Evolutionary conservation across 306 rosid genomes (phyloP).

Genomic region (Cicer cuneatum): DNA sequence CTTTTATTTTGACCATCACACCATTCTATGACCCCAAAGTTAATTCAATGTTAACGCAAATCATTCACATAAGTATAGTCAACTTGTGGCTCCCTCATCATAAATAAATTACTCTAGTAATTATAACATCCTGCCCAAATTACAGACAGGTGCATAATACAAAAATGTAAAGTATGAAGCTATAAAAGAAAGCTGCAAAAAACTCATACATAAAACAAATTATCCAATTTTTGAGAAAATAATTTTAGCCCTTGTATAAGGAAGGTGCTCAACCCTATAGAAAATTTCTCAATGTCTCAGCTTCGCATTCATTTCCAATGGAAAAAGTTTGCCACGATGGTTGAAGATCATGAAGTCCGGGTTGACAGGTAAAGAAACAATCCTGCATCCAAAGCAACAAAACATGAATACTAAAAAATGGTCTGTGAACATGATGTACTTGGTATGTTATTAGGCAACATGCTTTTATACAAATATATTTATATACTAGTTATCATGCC

Average conservation of each 20-base stretch:
- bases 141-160: conserved; percentile 23
- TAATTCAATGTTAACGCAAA: conserved; percentile 5
- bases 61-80: neutral
- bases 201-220: conserved; percentile 16
- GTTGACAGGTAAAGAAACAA: conserved; percentile 77
- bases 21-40: neutral
- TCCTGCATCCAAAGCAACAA: conserved; percentile 60
- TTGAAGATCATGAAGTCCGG: conserved; percentile 87
- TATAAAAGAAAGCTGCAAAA: conserved; percentile 36
- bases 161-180: conserved; percentile 27
- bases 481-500: neutral
- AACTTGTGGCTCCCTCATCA: conserved; percentile 35
- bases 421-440: conserved; percentile 5
- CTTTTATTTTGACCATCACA: conserved; percentile 3
- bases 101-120: neutral
- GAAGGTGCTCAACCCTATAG: conserved; percentile 17
- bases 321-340: conserved; percentile 76
- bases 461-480: neutral
- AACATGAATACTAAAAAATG: neutral
- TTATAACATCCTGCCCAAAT: conserved; percentile 36
- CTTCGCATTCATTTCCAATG: conserved; percentile 61
- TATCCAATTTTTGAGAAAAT: conserved; percentile 6
- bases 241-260: conserved; percentile 27
- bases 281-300: conserved; percentile 53
- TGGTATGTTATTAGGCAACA: neutral